Conservation (phyloP, 2,329 filamentous ascomycete genomes). For the Huntiella savannae region DNA sequence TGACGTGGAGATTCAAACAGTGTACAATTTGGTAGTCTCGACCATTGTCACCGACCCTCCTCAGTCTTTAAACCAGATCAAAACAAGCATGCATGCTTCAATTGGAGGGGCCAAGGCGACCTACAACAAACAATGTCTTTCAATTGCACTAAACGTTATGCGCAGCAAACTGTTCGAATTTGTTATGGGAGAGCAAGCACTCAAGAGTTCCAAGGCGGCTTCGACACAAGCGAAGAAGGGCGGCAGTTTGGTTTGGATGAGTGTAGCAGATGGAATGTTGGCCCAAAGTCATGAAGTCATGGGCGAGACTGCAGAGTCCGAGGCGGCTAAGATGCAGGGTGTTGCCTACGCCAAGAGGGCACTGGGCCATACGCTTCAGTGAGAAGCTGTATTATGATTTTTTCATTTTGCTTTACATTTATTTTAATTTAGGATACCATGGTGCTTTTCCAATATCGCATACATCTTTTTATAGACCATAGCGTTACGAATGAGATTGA, state of each 20-base stretch:
- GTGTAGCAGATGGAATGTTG: slow-evolving; percentile 62
- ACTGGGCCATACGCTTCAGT: not conserved
- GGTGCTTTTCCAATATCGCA: too few relatives aligned
- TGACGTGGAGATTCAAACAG: slow-evolving; percentile 57
- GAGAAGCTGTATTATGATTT: not conserved
- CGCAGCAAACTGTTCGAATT: slow-evolving; percentile 63
- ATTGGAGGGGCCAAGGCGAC: slow-evolving; percentile 50
- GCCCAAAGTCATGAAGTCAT: slow-evolving; percentile 56
- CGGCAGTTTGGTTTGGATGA: slow-evolving; percentile 58
- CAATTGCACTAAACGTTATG: slow-evolving; percentile 72
- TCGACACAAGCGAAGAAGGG: slow-evolving; percentile 48
- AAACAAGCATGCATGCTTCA: slow-evolving; percentile 56
- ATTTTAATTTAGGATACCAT: too few relatives aligned
- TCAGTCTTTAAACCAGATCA: slow-evolving; percentile 54
- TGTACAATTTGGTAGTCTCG: slow-evolving; percentile 58
- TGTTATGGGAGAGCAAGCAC: slow-evolving; percentile 60
- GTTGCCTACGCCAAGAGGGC: slow-evolving; percentile 14
- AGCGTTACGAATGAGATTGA: too few relatives aligned
- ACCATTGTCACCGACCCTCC: slow-evolving; percentile 42
- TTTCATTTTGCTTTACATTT: too few relatives aligned
- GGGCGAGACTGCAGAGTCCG: slow-evolving; percentile 34
- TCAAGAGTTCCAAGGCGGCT: slow-evolving; percentile 56
- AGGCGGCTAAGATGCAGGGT: slow-evolving; percentile 23
- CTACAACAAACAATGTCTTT: slow-evolving; percentile 61
- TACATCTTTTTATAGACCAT: too few relatives aligned